Evolutionary conservation across 2,329 filamentous ascomycete species (phyloP).

Genomic region (Colletotrichum destructivum): DNA sequence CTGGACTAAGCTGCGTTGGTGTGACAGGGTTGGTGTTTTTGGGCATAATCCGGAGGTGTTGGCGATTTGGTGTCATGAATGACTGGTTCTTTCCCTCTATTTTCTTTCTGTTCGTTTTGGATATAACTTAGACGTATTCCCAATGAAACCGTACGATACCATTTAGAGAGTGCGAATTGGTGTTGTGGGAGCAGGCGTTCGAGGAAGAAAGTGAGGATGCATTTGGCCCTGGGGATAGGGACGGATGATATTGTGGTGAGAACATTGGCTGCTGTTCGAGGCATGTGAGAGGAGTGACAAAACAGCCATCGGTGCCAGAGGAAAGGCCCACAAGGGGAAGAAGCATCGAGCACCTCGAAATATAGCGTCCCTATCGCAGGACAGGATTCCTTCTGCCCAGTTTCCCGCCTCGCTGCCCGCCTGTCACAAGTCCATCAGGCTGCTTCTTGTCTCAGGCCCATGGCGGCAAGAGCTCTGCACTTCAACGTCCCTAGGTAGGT

Average conservation of each 20-base stretch:
- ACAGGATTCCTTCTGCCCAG: background rate
- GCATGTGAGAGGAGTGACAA: background rate
- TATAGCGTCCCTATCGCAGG: background rate
- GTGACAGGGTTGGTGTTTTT: conserved; percentile 36
- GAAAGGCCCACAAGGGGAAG: background rate
- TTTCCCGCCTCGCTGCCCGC: background rate
- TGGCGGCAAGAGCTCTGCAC: background rate
- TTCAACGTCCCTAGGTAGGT: too few relatives aligned
- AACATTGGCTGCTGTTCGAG: background rate
- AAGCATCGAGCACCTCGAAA: background rate
- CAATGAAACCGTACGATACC: conserved; percentile 10
- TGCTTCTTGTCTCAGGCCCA: background rate
- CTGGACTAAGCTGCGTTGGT: conserved; percentile 58
- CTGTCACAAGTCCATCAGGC: background rate
- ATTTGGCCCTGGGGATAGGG: background rate
- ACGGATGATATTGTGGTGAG: background rate
- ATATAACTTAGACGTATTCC: conserved; percentile 26
- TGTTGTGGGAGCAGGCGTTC: background rate
- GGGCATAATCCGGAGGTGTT: conserved; percentile 33
- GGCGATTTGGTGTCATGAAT: conserved; percentile 42
- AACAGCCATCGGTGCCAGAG: too few relatives aligned
- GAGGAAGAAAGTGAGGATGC: background rate
- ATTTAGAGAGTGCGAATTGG: too few relatives aligned
- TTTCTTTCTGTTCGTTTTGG: conserved; percentile 20
- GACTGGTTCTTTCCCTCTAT: conserved; percentile 3